A percentile compares a stretch with the other conserved stretches of the same genome.
Conservation (phyloP, 176 grass and related monocot genomes). For the Otatea glauca region DNA sequence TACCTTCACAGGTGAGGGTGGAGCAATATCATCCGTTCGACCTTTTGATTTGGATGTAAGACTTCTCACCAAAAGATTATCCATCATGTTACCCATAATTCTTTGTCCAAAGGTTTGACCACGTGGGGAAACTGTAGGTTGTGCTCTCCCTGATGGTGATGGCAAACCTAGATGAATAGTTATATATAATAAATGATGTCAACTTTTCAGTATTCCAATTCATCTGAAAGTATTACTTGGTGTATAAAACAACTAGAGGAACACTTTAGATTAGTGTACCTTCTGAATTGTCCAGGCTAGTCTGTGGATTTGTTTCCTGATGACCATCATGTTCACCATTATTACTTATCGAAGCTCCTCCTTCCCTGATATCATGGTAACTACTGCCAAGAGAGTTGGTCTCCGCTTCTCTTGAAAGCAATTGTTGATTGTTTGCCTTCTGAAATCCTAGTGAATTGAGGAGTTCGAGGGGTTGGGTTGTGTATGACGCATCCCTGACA, state of each 20-base stretch:
- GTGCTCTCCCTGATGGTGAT: slow-evolving; percentile 76
- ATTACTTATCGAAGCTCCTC: slow-evolving; percentile 49
- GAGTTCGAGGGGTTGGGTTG: slow-evolving; percentile 94
- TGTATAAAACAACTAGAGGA: slow-evolving; percentile 21
- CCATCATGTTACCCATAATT: slow-evolving; percentile 93
- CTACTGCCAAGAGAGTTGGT: slow-evolving; percentile 39
- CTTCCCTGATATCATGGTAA: slow-evolving; percentile 54
- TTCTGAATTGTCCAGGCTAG: slow-evolving; percentile 70
- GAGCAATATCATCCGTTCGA: slow-evolving; percentile 53
- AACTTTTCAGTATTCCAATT: slow-evolving; percentile 27
- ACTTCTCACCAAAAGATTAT: slow-evolving; percentile 87
- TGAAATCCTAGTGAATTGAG: slow-evolving; percentile 97
- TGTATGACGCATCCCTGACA: slow-evolving; percentile 94
- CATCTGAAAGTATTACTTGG: slow-evolving; percentile 21
- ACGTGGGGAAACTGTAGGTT: slow-evolving; percentile 57
- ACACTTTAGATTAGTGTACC: slow-evolving; percentile 52
- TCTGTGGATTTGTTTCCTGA: slow-evolving; percentile 61
- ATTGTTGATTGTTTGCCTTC: slow-evolving; percentile 66
- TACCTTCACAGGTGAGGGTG: slow-evolving; percentile 74
- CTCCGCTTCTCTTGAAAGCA: slow-evolving; percentile 56
- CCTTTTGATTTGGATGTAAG: slow-evolving; percentile 87
- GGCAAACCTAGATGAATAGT: slow-evolving; percentile 59
- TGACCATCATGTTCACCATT: slow-evolving; percentile 55
- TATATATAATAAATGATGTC: slow-evolving; percentile 25
- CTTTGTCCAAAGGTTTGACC: slow-evolving; percentile 92